A percentile compares a stretch with the other conserved stretches of the same genome.
phyloP scores from a whole-genome alignment of 2,329 filamentous ascomycete species.

The Fusarium anthophilum region DNA sequence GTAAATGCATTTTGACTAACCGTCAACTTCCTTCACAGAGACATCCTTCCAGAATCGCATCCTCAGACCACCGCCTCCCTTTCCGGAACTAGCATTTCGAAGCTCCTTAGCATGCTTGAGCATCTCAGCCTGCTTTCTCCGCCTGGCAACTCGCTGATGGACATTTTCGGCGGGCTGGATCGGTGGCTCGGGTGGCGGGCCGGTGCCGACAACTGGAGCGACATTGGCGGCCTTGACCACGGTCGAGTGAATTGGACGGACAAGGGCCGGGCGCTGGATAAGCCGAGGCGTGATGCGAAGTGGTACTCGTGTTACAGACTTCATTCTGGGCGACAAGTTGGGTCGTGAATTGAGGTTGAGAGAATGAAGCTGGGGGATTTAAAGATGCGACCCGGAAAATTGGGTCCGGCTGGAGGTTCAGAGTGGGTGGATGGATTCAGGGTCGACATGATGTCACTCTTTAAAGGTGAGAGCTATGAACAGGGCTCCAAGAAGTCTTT shows the following conservation, averaged over 20 bases:
- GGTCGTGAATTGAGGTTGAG: conserved; percentile 4
- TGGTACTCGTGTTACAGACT: conserved; percentile 51
- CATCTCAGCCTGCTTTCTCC: conserved; percentile 64
- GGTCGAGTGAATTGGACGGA: conserved; percentile 48
- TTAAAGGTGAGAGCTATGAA: background rate
- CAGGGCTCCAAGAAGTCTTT: background rate
- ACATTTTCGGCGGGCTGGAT: conserved; percentile 53
- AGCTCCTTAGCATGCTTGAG: conserved; percentile 62
- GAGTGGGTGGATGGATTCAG: conserved; percentile 28
- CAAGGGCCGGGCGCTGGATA: conserved; percentile 19
- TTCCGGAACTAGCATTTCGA: conserved; percentile 48
- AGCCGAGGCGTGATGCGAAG: conserved; percentile 48
- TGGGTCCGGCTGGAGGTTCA: conserved; percentile 29
- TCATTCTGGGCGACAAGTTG: conserved; percentile 49
- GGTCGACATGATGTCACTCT: conserved; percentile 38
- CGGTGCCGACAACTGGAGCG: conserved; percentile 63
- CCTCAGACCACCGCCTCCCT: conserved; percentile 59
- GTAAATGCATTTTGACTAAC: conserved; percentile 52
- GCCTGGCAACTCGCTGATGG: conserved; percentile 59
- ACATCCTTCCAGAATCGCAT: conserved; percentile 93
- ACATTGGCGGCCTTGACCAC: conserved; percentile 55
- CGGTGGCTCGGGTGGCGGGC: conserved; percentile 68
- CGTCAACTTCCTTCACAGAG: conserved; percentile 71
- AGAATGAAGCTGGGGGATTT: conserved; percentile 9
- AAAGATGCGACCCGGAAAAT: conserved; percentile 32